A percentile compares a stretch with the other conserved stretches of the same genome.
These are phyloP conservation scores for Zasmidium cellare DNA, from an alignment of 2,329 filamentous ascomycete genomes.

Conservation along the genomic window DNA sequence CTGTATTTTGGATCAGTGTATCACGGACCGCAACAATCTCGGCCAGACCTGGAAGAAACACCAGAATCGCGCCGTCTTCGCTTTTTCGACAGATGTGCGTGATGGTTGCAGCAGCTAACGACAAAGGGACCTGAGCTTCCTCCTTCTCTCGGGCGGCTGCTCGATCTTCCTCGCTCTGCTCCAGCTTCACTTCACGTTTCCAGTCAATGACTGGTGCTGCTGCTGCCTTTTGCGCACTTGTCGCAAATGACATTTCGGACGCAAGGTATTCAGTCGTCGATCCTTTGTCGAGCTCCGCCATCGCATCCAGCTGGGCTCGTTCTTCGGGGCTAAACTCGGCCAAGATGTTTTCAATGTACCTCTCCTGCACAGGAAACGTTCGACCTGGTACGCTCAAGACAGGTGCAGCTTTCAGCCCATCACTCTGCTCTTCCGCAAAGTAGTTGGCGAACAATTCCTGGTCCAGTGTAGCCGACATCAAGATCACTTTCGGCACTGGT, in stretches of 20 bases:
- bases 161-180: slow-evolving; percentile 25
- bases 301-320: background rate
- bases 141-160: slow-evolving; percentile 33
- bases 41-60: slow-evolving; percentile 49
- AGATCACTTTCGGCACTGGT: slow-evolving; percentile 44
- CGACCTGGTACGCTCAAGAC: slow-evolving; percentile 46
- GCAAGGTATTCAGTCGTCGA: slow-evolving; percentile 21
- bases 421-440: slow-evolving; percentile 37
- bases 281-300: background rate
- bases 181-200: slow-evolving; percentile 35
- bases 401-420: slow-evolving; percentile 38
- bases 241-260: slow-evolving; percentile 14
- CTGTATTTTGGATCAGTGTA: slow-evolving; percentile 29
- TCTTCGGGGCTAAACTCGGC: slow-evolving; percentile 13
- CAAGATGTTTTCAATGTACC: slow-evolving; percentile 45
- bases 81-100: slow-evolving; percentile 47
- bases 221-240: background rate
- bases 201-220: slow-evolving; percentile 39
- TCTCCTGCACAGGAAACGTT: slow-evolving; percentile 44
- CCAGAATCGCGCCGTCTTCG: slow-evolving; percentile 47
- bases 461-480: slow-evolving; percentile 54
- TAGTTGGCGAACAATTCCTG: slow-evolving; percentile 48
- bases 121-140: slow-evolving; percentile 42
- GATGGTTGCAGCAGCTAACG: slow-evolving; percentile 46
- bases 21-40: slow-evolving; percentile 38